Evolutionary conservation across 306 rosid species (phyloP).

Genomic region (Prosopis cineraria): DNA sequence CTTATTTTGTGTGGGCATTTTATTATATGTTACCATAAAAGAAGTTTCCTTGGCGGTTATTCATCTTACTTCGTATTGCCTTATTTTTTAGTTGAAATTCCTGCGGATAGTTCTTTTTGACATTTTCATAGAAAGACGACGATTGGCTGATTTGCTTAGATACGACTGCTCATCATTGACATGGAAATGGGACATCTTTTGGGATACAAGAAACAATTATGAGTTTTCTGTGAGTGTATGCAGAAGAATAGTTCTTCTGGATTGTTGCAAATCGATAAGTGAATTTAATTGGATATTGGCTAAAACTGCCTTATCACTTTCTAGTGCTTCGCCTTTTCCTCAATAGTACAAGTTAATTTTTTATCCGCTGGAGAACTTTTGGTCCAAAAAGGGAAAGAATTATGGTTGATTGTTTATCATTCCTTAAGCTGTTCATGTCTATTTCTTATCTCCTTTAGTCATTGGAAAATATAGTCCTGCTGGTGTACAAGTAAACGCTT

Average conservation of each 20-base stretch:
- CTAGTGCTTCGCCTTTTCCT: neutral
- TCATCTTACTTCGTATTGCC: too few relatives aligned
- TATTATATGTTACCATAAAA: neutral
- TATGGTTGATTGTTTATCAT: neutral
- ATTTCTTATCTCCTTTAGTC: neutral
- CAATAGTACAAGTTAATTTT: neutral
- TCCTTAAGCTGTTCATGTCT: neutral
- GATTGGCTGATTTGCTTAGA: too few relatives aligned
- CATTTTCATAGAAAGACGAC: too few relatives aligned
- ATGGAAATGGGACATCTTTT: neutral
- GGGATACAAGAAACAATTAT: neutral
- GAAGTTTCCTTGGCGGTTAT: too few relatives aligned
- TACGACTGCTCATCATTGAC: neutral
- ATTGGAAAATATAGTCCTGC: neutral
- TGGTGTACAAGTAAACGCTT: neutral
- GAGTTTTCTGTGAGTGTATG: neutral
- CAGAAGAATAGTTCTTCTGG: neutral
- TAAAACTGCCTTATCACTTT: neutral
- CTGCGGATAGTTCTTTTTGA: too few relatives aligned
- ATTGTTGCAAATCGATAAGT: neutral
- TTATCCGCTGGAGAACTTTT: neutral
- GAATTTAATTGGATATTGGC: neutral
- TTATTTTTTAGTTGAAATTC: too few relatives aligned
- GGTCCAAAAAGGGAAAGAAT: neutral
- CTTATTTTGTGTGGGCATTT: neutral